Percentiles rank a stretch among this genome's conserved stretches.
phyloP scores from a whole-genome alignment of 2,329 filamentous ascomycete genomes.

The Orbilia quercus region DNA sequence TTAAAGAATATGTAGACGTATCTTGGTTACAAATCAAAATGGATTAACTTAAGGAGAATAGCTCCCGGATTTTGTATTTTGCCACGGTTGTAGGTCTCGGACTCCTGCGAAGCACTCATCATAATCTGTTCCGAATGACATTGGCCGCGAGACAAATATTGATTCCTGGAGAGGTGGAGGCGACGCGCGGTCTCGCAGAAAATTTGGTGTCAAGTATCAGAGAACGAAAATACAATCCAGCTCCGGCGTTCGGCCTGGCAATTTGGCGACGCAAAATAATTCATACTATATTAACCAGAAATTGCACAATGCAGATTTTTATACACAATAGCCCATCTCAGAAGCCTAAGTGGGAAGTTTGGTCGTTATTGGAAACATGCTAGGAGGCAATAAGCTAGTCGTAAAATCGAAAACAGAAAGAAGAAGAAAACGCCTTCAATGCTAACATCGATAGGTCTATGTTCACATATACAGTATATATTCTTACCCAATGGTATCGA shows the following conservation, averaged over 20 bases:
- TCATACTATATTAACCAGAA: neutral
- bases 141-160: no score
- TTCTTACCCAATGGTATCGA: constrained; percentile 31
- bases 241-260: neutral
- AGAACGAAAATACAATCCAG: no score
- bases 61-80: no score
- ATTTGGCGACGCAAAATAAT: neutral
- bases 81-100: no score
- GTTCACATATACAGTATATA: constrained; percentile 31
- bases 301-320: neutral
- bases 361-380: neutral
- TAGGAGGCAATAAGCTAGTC: neutral
- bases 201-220: no score
- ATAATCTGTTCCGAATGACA: no score
- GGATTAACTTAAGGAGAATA: no score
- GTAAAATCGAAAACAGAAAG: neutral
- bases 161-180: no score
- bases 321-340: constrained; percentile 7
- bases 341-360: neutral
- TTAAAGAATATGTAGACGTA: no score
- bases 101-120: no score
- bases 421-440: constrained; percentile 46
- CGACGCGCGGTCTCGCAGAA: no score
- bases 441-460: constrained; percentile 47
- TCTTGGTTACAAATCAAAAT: no score